Conservation (phyloP, 2,329 filamentous ascomycete species). For the Fonsecaea multimorphosa region DNA sequence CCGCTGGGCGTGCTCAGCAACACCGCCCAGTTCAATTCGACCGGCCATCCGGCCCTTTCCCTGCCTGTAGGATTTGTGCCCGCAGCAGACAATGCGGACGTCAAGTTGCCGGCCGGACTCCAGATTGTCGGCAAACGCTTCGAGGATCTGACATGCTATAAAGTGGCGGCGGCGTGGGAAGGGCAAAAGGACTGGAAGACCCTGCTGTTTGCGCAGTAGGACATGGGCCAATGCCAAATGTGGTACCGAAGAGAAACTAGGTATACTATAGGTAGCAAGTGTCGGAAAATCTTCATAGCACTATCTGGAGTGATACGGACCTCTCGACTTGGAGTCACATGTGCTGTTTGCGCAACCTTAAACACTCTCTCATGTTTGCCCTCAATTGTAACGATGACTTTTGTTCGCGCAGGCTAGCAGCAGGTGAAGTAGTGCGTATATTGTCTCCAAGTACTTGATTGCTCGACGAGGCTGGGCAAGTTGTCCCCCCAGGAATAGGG, state of each 20-base stretch:
- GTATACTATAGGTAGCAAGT: not conserved
- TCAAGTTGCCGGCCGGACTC: constrained; percentile 48
- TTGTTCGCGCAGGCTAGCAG: not conserved
- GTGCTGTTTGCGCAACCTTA: too few relatives aligned
- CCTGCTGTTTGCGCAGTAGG: constrained; percentile 7
- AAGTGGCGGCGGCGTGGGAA: constrained; percentile 43
- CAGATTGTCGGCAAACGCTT: constrained; percentile 48
- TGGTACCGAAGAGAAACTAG: not conserved
- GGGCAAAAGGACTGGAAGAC: constrained; percentile 52
- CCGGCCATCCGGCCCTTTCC: constrained; percentile 62
- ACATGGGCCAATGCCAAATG: not conserved
- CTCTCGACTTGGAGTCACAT: not conserved
- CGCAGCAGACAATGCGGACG: constrained; percentile 42
- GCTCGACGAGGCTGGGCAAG: not conserved
- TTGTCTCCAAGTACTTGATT: not conserved
- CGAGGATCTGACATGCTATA: constrained; percentile 44
- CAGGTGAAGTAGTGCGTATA: not conserved
- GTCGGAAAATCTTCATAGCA: not conserved
- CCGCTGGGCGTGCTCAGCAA: constrained; percentile 62
- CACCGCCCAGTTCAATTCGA: constrained; percentile 64
- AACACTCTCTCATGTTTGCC: not conserved
- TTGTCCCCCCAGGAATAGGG: not conserved
- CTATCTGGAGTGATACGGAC: not conserved
- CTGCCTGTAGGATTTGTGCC: constrained; percentile 55
- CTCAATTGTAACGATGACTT: not conserved